Conservation (phyloP, 495 filamentous ascomycete genomes). For the Neohortaea acidophila region DNA sequence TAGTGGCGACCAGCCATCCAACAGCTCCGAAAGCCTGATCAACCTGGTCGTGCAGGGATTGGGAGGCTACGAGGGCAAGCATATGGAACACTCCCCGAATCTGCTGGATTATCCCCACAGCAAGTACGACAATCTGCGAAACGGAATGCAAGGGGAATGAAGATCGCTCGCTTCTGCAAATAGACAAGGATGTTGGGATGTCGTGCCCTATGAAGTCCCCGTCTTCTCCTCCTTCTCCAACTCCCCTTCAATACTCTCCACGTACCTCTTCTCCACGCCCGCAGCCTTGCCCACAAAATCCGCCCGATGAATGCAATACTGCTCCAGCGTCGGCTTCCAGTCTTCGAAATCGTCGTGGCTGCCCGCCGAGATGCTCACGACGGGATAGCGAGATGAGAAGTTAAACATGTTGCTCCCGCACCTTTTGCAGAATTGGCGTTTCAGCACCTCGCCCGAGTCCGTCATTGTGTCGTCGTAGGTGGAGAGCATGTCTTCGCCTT, state of each 20-base stretch:
- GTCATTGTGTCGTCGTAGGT: constrained; percentile 1
- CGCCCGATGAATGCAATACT: constrained; percentile 8
- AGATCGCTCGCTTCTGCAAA: not conserved
- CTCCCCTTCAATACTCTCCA: constrained; percentile 3
- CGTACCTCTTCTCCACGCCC: constrained; percentile 5
- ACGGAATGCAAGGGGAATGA: constrained; percentile 17
- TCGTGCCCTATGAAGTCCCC: no score
- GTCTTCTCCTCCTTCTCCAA: constrained; percentile 4
- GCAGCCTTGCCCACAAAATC: constrained; percentile 7
- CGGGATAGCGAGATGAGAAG: not conserved
- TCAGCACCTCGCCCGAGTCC: constrained; percentile 3
- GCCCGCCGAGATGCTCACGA: constrained; percentile 7
- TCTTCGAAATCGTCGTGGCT: constrained; percentile 7
- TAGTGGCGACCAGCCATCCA: constrained; percentile 43
- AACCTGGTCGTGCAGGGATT: constrained; percentile 10
- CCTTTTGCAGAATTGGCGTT: constrained; percentile 7
- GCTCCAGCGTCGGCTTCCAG: constrained; percentile 8
- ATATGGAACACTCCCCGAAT: constrained; percentile 17
- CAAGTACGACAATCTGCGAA: constrained; percentile 20
- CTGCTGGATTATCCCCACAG: constrained; percentile 18
- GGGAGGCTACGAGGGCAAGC: constrained; percentile 15
- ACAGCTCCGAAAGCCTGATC: constrained; percentile 15
- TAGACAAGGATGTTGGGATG: no score
- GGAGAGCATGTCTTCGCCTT: constrained; percentile 6
- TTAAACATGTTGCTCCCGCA: constrained; percentile 8